Evolutionary conservation across 805 yeast species (phyloP).

Genomic region (Wickerhamiella parazyma): DNA sequence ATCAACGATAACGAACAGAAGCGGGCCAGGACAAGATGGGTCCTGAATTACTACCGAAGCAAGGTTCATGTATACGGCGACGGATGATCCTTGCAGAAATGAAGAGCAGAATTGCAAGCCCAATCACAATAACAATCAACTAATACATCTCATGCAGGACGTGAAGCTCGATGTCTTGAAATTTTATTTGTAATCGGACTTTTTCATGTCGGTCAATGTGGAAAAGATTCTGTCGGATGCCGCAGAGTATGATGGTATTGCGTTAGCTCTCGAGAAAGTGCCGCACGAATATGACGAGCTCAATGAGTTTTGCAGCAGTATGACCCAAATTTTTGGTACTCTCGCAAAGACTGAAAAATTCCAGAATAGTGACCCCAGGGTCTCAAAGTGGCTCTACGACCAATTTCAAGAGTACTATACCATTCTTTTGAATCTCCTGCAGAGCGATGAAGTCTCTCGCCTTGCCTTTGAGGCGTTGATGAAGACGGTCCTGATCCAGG

Average conservation of each 20-base stretch:
- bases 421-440: not conserved
- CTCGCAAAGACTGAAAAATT: conserved; percentile 34
- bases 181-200: not conserved
- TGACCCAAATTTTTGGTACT: conserved; percentile 37
- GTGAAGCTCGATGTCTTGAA: not conserved
- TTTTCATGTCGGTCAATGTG: not conserved
- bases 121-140: too few species aligned
- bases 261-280: not conserved
- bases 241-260: conserved; percentile 4
- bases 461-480: conserved; percentile 37
- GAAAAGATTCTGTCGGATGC: conserved; percentile 6
- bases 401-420: conserved; percentile 14
- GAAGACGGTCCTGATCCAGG: conserved; percentile 36
- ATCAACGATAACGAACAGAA: too few species aligned
- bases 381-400: conserved; percentile 14
- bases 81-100: too few species aligned
- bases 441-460: conserved; percentile 1
- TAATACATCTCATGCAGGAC: too few species aligned
- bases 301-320: conserved; percentile 11
- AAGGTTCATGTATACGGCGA: too few species aligned
- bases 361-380: not conserved
- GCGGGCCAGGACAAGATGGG: too few species aligned
- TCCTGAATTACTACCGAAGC: too few species aligned
- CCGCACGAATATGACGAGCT: not conserved
- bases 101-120: not conserved